These are phyloP conservation scores for Fusarium nelsonii DNA, from an alignment of 2,329 filamentous ascomycete genomes.

Conservation along the genomic window DNA sequence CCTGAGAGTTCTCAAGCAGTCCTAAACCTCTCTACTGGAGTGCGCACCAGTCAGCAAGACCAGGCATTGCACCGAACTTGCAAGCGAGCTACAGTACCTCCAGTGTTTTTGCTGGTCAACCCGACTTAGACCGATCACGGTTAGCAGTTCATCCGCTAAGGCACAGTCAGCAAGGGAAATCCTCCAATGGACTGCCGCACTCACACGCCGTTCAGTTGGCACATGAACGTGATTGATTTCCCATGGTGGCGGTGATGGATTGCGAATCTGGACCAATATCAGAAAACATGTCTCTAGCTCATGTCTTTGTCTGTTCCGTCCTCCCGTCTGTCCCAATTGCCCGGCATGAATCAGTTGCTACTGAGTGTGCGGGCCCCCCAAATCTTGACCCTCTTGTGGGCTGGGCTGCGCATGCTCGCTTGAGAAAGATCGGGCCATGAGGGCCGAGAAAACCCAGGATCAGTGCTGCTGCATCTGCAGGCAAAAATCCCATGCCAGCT, in stretches of 20 bases:
- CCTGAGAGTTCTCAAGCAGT: slow-evolving; percentile 1
- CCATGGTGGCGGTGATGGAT: slow-evolving; percentile 6
- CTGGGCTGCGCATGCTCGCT: background rate
- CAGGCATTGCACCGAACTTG: slow-evolving; percentile 10
- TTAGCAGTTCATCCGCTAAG: slow-evolving; percentile 34
- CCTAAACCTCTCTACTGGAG: background rate
- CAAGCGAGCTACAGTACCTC: slow-evolving; percentile 10
- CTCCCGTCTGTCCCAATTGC: slow-evolving; percentile 20
- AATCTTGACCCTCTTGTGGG: slow-evolving; percentile 3
- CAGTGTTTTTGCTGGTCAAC: slow-evolving; percentile 11
- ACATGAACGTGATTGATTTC: slow-evolving; percentile 20
- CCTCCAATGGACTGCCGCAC: slow-evolving; percentile 5
- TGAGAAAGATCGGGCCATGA: slow-evolving; percentile 35
- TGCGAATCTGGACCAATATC: slow-evolving; percentile 22
- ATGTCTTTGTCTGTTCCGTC: slow-evolving; percentile 28
- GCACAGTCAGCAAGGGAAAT: slow-evolving; percentile 26
- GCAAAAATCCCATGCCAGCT: slow-evolving; percentile 18
- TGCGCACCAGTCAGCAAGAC: slow-evolving; percentile 19
- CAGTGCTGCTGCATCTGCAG: slow-evolving; percentile 1
- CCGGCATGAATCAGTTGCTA: slow-evolving; percentile 1
- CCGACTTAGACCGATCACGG: slow-evolving; percentile 32
- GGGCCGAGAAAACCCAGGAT: slow-evolving; percentile 20
- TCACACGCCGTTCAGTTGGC: slow-evolving; percentile 13
- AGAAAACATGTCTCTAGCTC: slow-evolving; percentile 18
- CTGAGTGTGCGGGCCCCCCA: slow-evolving; percentile 5